Base-by-base conservation (phyloP, 2,329 filamentous ascomycete genomes). In the Colletotrichum navitas region DNA sequence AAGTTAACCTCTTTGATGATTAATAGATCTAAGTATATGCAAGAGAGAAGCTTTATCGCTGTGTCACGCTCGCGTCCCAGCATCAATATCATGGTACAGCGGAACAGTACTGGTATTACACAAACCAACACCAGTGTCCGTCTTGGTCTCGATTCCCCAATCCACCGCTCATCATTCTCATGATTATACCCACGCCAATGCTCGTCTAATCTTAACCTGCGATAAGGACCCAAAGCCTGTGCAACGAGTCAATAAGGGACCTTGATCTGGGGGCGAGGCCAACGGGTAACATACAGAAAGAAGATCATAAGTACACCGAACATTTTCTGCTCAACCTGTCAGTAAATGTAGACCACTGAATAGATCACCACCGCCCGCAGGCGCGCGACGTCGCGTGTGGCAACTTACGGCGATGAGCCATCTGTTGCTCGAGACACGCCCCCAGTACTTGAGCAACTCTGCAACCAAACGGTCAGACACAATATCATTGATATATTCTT, bases 371-470 rank as follows among this genome's bases (percentile, higher is more conserved):
- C 24, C 24, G 7, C 5, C 6, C 29, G 45, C 26, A 34, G 41
- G 14, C n/a, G 16, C n/a, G 21, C 43, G 32, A 62, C 21, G 41
- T 32, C 10, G 18, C 10, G 29, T 21, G 45, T 56, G n/a, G 24
- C 18, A 26, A 71, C 73, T 51, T 65, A 73, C 66, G 54, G 94
- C 94, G 76, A 98, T 91, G 74, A 99, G 84, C 96, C 95, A 98
- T 74, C 96, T 88, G 84, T 99, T 99, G 74, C 95, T 94, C 68
- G 94, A 96, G 36, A 98, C 95, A 51, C 95, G 89, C 36, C 90
- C 92, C 95, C 96, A 99, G 83, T 98, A 99, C 81, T 98, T 98
- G 83, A 99, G 90, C 78, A 99, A 81, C 82, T 99, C 95, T 74
- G 45, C 32, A 60, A 14, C 5, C 32, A 32, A 45, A 14, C 49